Percentiles rank a stretch among this genome's conserved stretches.
These are phyloP conservation scores for Fusarium begoniae DNA, from an alignment of 2,329 filamentous ascomycete genomes.

Conservation along the genomic window DNA sequence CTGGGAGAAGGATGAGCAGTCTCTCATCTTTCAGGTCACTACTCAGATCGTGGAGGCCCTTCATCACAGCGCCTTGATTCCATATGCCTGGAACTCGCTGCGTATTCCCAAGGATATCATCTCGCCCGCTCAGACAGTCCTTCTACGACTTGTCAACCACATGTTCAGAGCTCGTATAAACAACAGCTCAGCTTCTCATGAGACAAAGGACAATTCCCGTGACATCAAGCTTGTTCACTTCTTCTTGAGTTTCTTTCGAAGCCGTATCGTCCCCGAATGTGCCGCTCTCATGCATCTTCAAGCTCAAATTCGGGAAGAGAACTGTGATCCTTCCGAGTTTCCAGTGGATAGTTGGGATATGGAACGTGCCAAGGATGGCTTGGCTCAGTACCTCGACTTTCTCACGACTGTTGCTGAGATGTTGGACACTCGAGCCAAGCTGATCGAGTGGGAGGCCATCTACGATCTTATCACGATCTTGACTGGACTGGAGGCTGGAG, in stretches of 20 bases:
- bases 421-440: slow-evolving; percentile 80
- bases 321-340: slow-evolving; percentile 84
- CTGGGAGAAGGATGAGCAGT: slow-evolving; percentile 93
- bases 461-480: slow-evolving; percentile 90
- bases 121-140: slow-evolving; percentile 91
- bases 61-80: slow-evolving; percentile 86
- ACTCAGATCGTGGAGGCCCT: slow-evolving; percentile 95
- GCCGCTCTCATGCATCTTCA: slow-evolving; percentile 95
- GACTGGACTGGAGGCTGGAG: slow-evolving; percentile 85
- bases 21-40: slow-evolving; percentile 96
- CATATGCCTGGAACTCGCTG: slow-evolving; percentile 91
- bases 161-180: slow-evolving; percentile 74
- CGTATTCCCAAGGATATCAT: slow-evolving; percentile 96
- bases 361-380: slow-evolving; percentile 93
- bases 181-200: slow-evolving; percentile 55
- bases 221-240: slow-evolving; percentile 80
- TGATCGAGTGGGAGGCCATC: slow-evolving; percentile 91
- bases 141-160: slow-evolving; percentile 89
- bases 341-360: slow-evolving; percentile 97
- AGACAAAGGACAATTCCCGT: slow-evolving; percentile 61
- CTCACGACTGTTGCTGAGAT: slow-evolving; percentile 90
- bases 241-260: slow-evolving; percentile 90
- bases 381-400: slow-evolving; percentile 94
- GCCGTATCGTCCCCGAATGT: slow-evolving; percentile 91
- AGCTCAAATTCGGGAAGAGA: slow-evolving; percentile 82